Base-by-base conservation (phyloP, 352 stramenopile genomes). In the Globisporangium spiculum region DNA sequence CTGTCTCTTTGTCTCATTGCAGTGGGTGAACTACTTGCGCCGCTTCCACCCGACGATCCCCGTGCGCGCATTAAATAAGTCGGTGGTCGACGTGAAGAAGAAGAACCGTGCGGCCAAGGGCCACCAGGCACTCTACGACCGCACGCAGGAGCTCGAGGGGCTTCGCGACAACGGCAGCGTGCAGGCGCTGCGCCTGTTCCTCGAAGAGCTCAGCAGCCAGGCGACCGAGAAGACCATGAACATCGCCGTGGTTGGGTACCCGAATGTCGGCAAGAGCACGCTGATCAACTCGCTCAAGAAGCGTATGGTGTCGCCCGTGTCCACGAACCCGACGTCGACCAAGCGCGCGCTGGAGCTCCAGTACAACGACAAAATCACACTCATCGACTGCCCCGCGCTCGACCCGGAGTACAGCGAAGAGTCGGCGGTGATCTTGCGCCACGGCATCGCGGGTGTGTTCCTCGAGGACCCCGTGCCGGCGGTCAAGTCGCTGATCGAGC, bases 241-340 rank as follows among this genome's bases (percentile, higher is more conserved):
- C 7, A 94, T 99, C 2, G 97, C 97, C 20, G 78, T 99, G n/a
- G 84, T 99, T n/a, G 98, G 98, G 6, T 99, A 99, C 86, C 97
- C 98, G 30, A 99, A 99, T 68, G 87, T 94, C 27, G 87, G 87
- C 69, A 99, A 99, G 79, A 96, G 80, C 63, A 98, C 92, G 27
- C 81, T 99, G 4, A 95, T 99, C 72, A 98, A 98, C 77, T 97
- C 91, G 61, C 90, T 99, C 48, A 98, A 98, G 78, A 87, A 93
- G 56, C 83, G 71, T 14, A 58, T 78, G 57, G 64, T 94, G 41
- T 68, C 76, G 18, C 63, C 72, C 16, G 83, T 91, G 26, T 84
- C 84, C 3, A 71, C 68, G 59, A 80, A 75, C n/a, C 75, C 87
- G 10, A 74, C 71, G 72, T 89, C 82, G 7, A 92, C 87, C 32